phyloP scores from a whole-genome alignment of 2,329 filamentous ascomycete genomes.

The Fonsecaea monophora region DNA sequence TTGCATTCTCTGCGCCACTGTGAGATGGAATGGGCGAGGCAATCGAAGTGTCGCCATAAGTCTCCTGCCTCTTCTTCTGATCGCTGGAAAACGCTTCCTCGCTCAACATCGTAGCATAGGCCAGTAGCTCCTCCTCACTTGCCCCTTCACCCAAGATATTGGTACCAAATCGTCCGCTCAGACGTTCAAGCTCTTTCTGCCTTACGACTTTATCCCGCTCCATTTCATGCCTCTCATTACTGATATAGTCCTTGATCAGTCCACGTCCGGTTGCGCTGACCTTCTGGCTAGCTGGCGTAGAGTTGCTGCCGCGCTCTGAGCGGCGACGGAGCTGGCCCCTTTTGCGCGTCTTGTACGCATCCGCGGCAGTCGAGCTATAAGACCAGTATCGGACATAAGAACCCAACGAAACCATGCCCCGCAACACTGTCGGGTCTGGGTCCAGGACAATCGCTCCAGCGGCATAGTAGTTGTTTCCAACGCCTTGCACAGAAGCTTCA shows the following conservation, averaged over 20 bases:
- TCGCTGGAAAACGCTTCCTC: slow-evolving; percentile 64
- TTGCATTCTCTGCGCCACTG: slow-evolving; percentile 42
- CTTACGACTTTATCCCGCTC: slow-evolving; percentile 73
- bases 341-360: slow-evolving; percentile 77
- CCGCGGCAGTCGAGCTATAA: slow-evolving; percentile 80
- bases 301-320: slow-evolving; percentile 68
- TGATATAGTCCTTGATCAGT: slow-evolving; percentile 80
- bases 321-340: slow-evolving; percentile 71
- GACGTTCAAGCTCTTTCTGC: slow-evolving; percentile 70
- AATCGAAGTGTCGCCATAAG: slow-evolving; percentile 47
- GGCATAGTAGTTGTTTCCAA: slow-evolving; percentile 78
- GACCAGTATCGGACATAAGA: slow-evolving; percentile 91
- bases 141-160: slow-evolving; percentile 68
- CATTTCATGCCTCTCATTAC: slow-evolving; percentile 82
- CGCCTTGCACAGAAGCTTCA: slow-evolving; percentile 69
- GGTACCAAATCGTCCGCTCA: slow-evolving; percentile 83
- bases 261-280: slow-evolving; percentile 70
- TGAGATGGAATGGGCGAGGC: slow-evolving; percentile 21
- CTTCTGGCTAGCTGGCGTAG: slow-evolving; percentile 58
- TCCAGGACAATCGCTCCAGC: slow-evolving; percentile 86
- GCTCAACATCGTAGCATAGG: slow-evolving; percentile 68
- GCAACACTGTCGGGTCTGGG: slow-evolving; percentile 81
- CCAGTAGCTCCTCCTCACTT: slow-evolving; percentile 67
- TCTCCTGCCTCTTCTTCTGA: slow-evolving; percentile 54
- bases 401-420: slow-evolving; percentile 86